These are phyloP conservation scores for Purpureocillium lavendulum DNA, from an alignment of 2,329 filamentous ascomycete species.

Conservation along the genomic window DNA sequence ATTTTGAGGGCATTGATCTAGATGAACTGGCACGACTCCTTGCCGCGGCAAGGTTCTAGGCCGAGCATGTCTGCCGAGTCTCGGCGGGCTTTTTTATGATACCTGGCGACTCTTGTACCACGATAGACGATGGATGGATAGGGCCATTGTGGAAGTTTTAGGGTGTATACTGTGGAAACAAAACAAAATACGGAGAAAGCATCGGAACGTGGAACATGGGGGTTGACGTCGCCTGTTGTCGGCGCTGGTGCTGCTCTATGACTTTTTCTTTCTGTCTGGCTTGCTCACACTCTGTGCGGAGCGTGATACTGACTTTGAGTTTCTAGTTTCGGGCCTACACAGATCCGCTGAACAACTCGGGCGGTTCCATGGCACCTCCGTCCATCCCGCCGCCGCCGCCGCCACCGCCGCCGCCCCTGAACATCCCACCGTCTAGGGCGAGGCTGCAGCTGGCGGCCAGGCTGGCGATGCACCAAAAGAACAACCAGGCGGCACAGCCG, in stretches of 20 bases:
- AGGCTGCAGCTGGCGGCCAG: conserved; percentile 85
- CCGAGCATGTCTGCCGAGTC: too few relatives aligned
- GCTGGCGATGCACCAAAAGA: conserved; percentile 67
- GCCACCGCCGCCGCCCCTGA: conserved; percentile 71
- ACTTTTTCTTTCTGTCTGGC: conserved; percentile 8
- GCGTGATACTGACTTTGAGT: conserved; percentile 12
- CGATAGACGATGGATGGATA: conserved; percentile 1
- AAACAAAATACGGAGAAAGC: not conserved
- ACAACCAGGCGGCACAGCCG: conserved; percentile 38
- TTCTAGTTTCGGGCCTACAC: conserved; percentile 51
- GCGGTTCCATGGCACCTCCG: conserved; percentile 43
- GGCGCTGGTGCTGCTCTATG: not conserved
- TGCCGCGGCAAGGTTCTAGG: conserved; percentile 11
- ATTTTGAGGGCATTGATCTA: conserved; percentile 18
- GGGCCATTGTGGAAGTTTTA: not conserved
- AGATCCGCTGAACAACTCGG: conserved; percentile 41
- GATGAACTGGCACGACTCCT: conserved; percentile 16
- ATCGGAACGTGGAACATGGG: not conserved
- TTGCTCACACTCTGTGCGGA: conserved; percentile 2
- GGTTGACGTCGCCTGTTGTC: not conserved
- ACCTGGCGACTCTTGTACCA: not conserved
- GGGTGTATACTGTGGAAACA: conserved; percentile 1
- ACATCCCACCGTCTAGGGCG: conserved; percentile 78
- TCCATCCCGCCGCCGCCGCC: conserved; percentile 52
- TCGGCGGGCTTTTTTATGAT: conserved; percentile 1